phyloP scores from a whole-genome alignment of 257 asterid species.

The Echium plantagineum region DNA sequence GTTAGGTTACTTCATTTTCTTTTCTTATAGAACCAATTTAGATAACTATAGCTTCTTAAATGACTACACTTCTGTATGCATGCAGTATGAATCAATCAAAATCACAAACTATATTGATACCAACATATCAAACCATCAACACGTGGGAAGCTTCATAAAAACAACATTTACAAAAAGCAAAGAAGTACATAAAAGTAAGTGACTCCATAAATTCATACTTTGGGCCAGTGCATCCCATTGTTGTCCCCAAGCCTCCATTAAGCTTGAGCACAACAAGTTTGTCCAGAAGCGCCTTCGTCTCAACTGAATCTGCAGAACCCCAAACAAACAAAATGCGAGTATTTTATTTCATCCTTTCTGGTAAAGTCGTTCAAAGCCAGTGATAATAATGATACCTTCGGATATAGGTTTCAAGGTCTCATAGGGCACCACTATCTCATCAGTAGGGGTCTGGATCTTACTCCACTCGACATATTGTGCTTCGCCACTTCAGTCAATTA shows the following conservation, averaged over 20 bases:
- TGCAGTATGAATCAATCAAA: too few species aligned
- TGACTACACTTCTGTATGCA: too few species aligned
- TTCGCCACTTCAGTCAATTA: conserved; percentile 25
- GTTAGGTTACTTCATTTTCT: too few species aligned
- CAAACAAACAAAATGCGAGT: conserved; percentile 13
- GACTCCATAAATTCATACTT: conserved; percentile 39
- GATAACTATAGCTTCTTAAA: too few species aligned
- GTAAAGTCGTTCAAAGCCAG: neutral
- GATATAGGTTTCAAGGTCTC: conserved; percentile 64
- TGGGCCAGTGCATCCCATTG: conserved; percentile 99
- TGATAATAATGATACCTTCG: conserved; percentile 41
- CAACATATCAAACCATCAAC: too few species aligned
- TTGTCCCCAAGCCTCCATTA: conserved; percentile 98
- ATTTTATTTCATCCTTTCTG: neutral
- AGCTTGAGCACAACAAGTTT: conserved; percentile 93
- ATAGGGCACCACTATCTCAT: conserved; percentile 62
- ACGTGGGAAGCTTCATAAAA: too few species aligned
- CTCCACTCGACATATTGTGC: conserved; percentile 35
- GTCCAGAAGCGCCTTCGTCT: conserved; percentile 66
- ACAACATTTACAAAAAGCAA: neutral
- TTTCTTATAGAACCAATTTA: too few species aligned
- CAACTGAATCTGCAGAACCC: conserved; percentile 44
- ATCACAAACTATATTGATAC: too few species aligned
- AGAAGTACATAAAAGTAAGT: neutral
- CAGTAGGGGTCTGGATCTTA: conserved; percentile 39